These are phyloP conservation scores for Kluyveromyces lactis DNA, from an alignment of 805 yeast genomes.

Conservation along the genomic window DNA sequence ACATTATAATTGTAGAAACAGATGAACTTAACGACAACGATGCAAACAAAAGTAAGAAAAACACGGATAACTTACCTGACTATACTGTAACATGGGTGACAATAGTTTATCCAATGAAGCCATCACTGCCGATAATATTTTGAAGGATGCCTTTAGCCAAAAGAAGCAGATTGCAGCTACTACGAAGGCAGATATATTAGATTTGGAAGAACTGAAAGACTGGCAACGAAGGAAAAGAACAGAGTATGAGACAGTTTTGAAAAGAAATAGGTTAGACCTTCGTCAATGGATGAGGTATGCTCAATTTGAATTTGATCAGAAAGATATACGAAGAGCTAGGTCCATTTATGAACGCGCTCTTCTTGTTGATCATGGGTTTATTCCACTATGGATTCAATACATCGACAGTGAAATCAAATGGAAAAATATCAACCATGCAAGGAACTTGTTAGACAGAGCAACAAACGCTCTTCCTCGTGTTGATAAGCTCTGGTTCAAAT, in stretches of 20 bases:
- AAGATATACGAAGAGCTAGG: constrained; percentile 70
- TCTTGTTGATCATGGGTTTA: constrained; percentile 62
- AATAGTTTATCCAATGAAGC: constrained; percentile 32
- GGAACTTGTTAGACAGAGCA: constrained; percentile 76
- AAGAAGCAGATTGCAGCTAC: constrained; percentile 30
- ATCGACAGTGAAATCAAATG: constrained; percentile 67
- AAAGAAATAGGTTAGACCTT: constrained; percentile 71
- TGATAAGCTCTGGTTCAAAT: constrained; percentile 81
- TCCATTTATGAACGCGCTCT: constrained; percentile 84
- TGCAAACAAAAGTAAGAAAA: no score
- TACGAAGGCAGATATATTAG: constrained; percentile 42
- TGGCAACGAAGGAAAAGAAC: constrained; percentile 67
- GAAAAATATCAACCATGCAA: constrained; percentile 76
- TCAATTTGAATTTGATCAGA: constrained; percentile 73
- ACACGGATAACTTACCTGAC: no score
- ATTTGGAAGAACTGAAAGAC: constrained; percentile 73
- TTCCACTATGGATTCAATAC: constrained; percentile 82
- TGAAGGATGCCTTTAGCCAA: constrained; percentile 52
- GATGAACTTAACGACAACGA: no score
- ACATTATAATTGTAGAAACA: no score
- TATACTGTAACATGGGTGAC: not conserved
- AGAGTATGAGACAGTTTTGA: constrained; percentile 80
- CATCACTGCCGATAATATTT: constrained; percentile 55
- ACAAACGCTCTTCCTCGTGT: constrained; percentile 65
- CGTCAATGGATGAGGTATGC: constrained; percentile 94